phyloP scores from a whole-genome alignment of 768 basidiomycete species.

The Hypholoma sublateritium region DNA sequence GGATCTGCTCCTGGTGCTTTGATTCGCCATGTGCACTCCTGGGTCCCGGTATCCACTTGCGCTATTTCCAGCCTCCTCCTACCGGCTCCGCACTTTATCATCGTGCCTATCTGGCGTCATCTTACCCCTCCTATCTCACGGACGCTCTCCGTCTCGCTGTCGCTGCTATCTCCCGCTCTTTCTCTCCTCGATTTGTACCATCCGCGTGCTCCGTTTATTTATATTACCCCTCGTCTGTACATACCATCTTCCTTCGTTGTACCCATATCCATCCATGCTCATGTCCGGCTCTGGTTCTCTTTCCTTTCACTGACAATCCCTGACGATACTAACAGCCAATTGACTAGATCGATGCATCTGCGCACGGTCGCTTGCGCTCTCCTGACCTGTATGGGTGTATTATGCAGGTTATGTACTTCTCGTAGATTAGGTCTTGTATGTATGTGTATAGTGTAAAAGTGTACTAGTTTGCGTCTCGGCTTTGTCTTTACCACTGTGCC shows the following conservation, averaged over 20 bases:
- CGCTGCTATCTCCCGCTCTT: background rate
- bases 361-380: background rate
- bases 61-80: too few species aligned
- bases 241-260: background rate
- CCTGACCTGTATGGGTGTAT: background rate
- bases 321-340: background rate
- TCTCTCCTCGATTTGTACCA: background rate
- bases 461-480: background rate
- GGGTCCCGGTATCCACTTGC: too few species aligned
- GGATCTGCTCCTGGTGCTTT: too few species aligned
- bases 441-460: background rate
- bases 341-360: background rate
- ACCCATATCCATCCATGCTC: background rate
- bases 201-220: background rate
- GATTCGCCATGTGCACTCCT: too few species aligned
- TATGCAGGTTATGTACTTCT: background rate
- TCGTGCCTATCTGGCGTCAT: too few species aligned
- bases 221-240: background rate
- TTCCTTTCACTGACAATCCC: background rate
- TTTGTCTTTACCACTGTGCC: background rate
- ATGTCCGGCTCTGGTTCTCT: background rate
- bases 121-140: too few species aligned
- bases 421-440: background rate
- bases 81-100: too few species aligned
- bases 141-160: background rate